These are phyloP conservation scores for Apiospora kogelbergensis DNA, from an alignment of 2,329 filamentous ascomycete genomes.

Conservation along the genomic window DNA sequence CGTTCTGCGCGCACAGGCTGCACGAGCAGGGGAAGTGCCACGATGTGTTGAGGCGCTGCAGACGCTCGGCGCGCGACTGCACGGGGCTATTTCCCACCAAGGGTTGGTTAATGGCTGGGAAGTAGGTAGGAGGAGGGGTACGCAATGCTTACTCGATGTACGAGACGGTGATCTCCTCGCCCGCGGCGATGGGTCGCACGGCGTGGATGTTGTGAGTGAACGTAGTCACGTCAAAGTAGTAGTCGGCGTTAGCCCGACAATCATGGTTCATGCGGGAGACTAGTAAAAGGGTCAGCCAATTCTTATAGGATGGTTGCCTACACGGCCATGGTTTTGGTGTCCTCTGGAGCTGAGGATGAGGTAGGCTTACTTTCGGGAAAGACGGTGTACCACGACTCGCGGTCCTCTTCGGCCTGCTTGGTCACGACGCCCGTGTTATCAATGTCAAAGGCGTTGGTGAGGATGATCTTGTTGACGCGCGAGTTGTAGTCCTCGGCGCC, in stretches of 20 bases:
- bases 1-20: slow-evolving; percentile 34
- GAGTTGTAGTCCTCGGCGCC: slow-evolving; percentile 23
- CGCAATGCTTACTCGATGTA: slow-evolving; percentile 39
- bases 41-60: slow-evolving; percentile 27
- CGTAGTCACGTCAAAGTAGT: slow-evolving; percentile 39
- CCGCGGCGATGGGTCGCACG: slow-evolving; percentile 37
- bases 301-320: too few relatives aligned
- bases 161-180: slow-evolving; percentile 44
- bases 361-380: slow-evolving; percentile 36
- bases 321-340: neutral
- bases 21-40: slow-evolving; percentile 45
- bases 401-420: slow-evolving; percentile 23
- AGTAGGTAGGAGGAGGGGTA: too few relatives aligned
- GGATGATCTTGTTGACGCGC: slow-evolving; percentile 35
- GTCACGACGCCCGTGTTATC: slow-evolving; percentile 27
- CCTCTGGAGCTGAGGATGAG: neutral
- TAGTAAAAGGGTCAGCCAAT: slow-evolving; percentile 2
- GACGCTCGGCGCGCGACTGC: slow-evolving; percentile 29
- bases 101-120: too few relatives aligned
- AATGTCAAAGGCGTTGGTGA: slow-evolving; percentile 41
- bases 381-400: slow-evolving; percentile 32
- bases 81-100: slow-evolving; percentile 25
- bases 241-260: slow-evolving; percentile 45
- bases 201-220: slow-evolving; percentile 41
- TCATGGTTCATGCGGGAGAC: slow-evolving; percentile 45